phyloP scores from a whole-genome alignment of 2,329 filamentous ascomycete genomes.

The Bimuria novae-zelandiae region DNA sequence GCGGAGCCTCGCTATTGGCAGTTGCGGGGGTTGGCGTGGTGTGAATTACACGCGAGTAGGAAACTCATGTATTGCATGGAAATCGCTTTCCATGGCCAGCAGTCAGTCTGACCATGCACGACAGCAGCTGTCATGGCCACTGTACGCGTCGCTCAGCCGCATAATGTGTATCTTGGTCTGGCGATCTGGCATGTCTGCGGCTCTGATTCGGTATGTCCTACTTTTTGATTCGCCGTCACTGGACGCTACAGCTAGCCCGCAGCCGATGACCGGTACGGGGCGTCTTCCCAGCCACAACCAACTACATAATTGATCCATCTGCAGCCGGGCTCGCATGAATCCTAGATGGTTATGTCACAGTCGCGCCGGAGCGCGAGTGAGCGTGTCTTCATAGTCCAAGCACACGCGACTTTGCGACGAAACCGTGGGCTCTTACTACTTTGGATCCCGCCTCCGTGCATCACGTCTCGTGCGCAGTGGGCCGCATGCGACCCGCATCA shows the following conservation, averaged over 20 bases:
- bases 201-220: conserved; percentile 31
- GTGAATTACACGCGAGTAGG: conserved; percentile 20
- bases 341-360: conserved; percentile 30
- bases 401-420: conserved; percentile 38
- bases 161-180: conserved; percentile 16
- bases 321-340: conserved; percentile 18
- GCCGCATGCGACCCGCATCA: conserved; percentile 13
- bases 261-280: conserved; percentile 34
- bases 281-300: conserved; percentile 15
- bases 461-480: conserved; percentile 29
- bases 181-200: conserved; percentile 17
- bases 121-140: conserved; percentile 17
- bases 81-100: conserved; percentile 11
- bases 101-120: conserved; percentile 1
- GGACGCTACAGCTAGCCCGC: conserved; percentile 35
- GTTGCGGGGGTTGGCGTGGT: conserved; percentile 38
- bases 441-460: conserved; percentile 31
- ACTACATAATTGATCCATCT: not conserved
- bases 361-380: conserved; percentile 29
- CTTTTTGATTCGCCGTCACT: conserved; percentile 25
- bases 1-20: conserved; percentile 31
- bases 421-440: conserved; percentile 30
- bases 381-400: conserved; percentile 36
- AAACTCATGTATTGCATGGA: too few relatives aligned
- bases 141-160: conserved; percentile 5